phyloP scores from a whole-genome alignment of 1,284 basidiomycete genomes.

The Cutaneotrichosporon cavernicola region DNA sequence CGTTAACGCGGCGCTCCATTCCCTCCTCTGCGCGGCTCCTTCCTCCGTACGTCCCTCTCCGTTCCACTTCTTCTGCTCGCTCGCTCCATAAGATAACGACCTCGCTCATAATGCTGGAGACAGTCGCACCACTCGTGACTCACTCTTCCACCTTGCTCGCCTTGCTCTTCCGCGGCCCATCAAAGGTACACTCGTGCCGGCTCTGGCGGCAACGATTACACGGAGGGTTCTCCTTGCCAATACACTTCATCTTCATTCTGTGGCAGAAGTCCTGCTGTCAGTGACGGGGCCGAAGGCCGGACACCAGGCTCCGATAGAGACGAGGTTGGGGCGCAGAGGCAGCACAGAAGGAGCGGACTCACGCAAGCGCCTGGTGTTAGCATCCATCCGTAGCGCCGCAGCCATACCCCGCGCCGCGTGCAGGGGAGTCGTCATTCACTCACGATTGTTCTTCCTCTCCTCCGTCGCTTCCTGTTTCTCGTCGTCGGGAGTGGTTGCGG shows the following conservation, averaged over 20 bases:
- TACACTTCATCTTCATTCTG: conserved; percentile 59
- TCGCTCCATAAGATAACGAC: not conserved
- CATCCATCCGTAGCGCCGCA: not conserved
- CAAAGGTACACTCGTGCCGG: conserved; percentile 80
- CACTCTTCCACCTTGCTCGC: conserved; percentile 73
- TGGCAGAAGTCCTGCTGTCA: conserved; percentile 16
- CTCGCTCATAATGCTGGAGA: not conserved
- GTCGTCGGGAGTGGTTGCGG: conserved; percentile 1
- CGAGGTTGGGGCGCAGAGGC: not conserved
- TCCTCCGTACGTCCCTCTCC: not conserved
- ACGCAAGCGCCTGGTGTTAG: conserved; percentile 14
- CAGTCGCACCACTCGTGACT: conserved; percentile 43
- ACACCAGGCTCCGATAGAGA: not conserved
- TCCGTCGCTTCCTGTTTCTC: conserved; percentile 4
- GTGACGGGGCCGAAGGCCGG: not conserved
- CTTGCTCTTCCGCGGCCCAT: conserved; percentile 78
- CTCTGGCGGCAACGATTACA: conserved; percentile 50
- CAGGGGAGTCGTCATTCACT: not conserved
- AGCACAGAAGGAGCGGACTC: not conserved
- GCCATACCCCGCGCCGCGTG: not conserved
- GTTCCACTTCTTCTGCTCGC: not conserved
- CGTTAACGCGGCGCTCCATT: not conserved
- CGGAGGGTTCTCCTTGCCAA: conserved; percentile 72
- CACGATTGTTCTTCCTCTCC: conserved; percentile 11
- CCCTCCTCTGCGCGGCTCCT: not conserved